Base-by-base conservation (phyloP, 106 monocot species). In the Dendrobium catenatum region DNA sequence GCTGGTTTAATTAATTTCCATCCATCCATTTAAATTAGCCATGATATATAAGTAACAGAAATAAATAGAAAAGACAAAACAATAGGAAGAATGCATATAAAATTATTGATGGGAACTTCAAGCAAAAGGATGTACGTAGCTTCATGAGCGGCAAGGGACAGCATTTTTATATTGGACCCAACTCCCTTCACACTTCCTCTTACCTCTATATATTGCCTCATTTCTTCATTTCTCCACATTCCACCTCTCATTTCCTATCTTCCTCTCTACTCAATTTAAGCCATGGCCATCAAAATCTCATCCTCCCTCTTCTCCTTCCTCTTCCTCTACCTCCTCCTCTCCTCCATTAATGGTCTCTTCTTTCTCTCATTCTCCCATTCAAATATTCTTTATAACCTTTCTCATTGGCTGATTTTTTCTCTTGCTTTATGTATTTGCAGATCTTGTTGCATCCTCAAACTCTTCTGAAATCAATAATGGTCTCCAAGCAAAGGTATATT, bases 221-320 rank as follows among this genome's bases (percentile, higher is more conserved):
- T 86, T 68, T 84, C 70, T 37, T 15, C 67, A 76, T 70, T 64
- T 82, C 9, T 78, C 75, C 81, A 84, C 81, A 42, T 33, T 29
- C 42, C 61, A 83, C 83, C 81, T 84, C 81, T 77, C 84, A 85
- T 84, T 86, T 73, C 73, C 84, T 84, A 76, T 86, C 84, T 51
- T 76, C 18, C 27, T 48, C 41, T 43, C 78, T 13, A 37, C 78
- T 72, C 78, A 40, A 49, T 26, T 19, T 15, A 9, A 72, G 54
- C 17, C 73, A 83, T 56, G 79, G 24, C 83, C 80, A 77, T 79
- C 47, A 82, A 17, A 31, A 48, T 20, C 80, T 3, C 37, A 31
- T 22, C 22, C 72, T 29, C 78, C 81, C 10, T 85, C 61, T 59
- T 76, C 72, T 47, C 83, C 49, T 55, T 81, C 77, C 13, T 84